Conservation (phyloP, 768 basidiomycete species). For the Phylloporus sp. region DNA sequence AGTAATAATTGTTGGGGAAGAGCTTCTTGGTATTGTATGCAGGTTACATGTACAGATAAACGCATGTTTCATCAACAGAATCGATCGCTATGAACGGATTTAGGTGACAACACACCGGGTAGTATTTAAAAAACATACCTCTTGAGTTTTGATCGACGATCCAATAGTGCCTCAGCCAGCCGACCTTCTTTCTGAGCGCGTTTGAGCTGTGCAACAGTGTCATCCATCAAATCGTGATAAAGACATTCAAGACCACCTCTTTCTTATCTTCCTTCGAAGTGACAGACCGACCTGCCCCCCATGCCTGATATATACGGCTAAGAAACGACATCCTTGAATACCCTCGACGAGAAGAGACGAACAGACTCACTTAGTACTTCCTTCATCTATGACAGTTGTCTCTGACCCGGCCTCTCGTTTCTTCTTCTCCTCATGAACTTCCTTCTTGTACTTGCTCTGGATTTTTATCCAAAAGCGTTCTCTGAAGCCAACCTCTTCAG, state of each 20-base stretch:
- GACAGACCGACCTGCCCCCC: slow-evolving; percentile 77
- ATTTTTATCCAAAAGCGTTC: slow-evolving; percentile 90
- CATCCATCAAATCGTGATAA: slow-evolving; percentile 1
- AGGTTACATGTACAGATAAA: slow-evolving; percentile 12
- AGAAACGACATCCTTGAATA: slow-evolving; percentile 2
- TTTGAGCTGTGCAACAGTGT: slow-evolving; percentile 54
- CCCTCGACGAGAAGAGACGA: not conserved
- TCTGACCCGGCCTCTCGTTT: slow-evolving; percentile 55
- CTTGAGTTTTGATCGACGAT: slow-evolving; percentile 79
- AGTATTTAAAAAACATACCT: slow-evolving; percentile 43
- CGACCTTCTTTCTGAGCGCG: slow-evolving; percentile 74
- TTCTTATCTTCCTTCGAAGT: slow-evolving; percentile 68
- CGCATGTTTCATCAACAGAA: slow-evolving; percentile 35
- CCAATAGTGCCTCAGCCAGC: slow-evolving; percentile 75
- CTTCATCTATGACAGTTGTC: slow-evolving; percentile 63
- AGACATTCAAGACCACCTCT: slow-evolving; percentile 46
- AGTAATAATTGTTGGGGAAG: not conserved
- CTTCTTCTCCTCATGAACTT: slow-evolving; percentile 75
- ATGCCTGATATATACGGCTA: slow-evolving; percentile 74
- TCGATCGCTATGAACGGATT: slow-evolving; percentile 35
- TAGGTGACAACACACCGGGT: slow-evolving; percentile 1
- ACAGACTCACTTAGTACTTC: slow-evolving; percentile 63
- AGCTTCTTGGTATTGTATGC: not conserved
- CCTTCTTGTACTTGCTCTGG: slow-evolving; percentile 84
- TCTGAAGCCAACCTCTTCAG: slow-evolving; percentile 77